A percentile compares a stretch with the other conserved stretches of the same genome.
phyloP scores from a whole-genome alignment of 495 filamentous ascomycete species.

The Penicillium odoratum region DNA sequence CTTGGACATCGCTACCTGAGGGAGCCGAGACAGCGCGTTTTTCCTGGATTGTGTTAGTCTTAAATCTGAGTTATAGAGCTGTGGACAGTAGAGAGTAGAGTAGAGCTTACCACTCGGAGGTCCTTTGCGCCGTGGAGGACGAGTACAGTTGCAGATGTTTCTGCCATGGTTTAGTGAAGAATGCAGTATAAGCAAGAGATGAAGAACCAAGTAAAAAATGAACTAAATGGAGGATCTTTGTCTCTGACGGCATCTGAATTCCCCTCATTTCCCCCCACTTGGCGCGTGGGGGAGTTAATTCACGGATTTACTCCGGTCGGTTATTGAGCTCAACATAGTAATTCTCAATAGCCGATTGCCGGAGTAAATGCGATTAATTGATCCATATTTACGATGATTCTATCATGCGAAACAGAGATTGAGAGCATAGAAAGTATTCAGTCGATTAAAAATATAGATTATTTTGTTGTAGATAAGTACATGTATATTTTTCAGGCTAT shows the following conservation, averaged over 20 bases:
- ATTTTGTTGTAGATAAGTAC: neutral
- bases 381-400: neutral
- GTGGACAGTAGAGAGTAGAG: neutral
- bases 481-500: no score
- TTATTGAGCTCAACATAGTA: slow-evolving; percentile 21
- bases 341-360: slow-evolving; percentile 34
- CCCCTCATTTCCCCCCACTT: slow-evolving; percentile 1
- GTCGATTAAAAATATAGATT: neutral
- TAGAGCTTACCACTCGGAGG: slow-evolving; percentile 57
- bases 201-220: neutral
- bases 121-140: slow-evolving; percentile 70
- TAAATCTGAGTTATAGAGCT: neutral
- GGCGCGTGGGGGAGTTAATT: neutral
- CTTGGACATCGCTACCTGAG: slow-evolving; percentile 62
- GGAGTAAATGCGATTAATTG: slow-evolving; percentile 9
- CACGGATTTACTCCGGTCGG: slow-evolving; percentile 38
- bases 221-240: slow-evolving; percentile 1
- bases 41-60: slow-evolving; percentile 36
- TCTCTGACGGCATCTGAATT: slow-evolving; percentile 3
- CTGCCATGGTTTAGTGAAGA: slow-evolving; percentile 21
- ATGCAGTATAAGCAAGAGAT: slow-evolving; percentile 1
- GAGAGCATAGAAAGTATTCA: neutral
- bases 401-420: neutral
- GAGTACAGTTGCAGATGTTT: slow-evolving; percentile 53
- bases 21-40: slow-evolving; percentile 42